Conservation (phyloP, 169 alveolate species). For the Plasmodium falciparum region DNA sequence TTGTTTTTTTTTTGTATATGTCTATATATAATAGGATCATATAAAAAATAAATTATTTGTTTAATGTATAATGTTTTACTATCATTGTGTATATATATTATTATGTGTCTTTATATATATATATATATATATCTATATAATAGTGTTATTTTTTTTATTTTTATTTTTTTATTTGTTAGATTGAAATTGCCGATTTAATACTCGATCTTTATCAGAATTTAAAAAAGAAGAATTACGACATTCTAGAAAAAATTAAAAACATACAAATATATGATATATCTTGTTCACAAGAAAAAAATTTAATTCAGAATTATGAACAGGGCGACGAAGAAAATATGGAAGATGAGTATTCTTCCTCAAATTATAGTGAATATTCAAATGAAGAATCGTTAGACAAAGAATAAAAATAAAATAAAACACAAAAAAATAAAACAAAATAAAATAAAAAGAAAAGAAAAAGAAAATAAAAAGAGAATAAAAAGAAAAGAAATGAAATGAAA, state of each 20-base stretch:
- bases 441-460: too few species aligned
- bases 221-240: slow-evolving; percentile 52
- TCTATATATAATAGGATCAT: background rate
- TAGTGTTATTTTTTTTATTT: background rate
- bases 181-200: slow-evolving; percentile 70
- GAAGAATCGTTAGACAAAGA: background rate
- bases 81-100: background rate
- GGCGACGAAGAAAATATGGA: slow-evolving; percentile 15
- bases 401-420: background rate
- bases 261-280: slow-evolving; percentile 33
- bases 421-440: too few species aligned
- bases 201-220: slow-evolving; percentile 41
- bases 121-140: background rate
- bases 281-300: slow-evolving; percentile 32
- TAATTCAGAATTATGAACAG: slow-evolving; percentile 14
- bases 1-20: background rate
- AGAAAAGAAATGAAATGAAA: too few species aligned
- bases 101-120: background rate
- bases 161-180: slow-evolving; percentile 9
- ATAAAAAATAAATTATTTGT: too few species aligned
- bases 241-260: slow-evolving; percentile 40
- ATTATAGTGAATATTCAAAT: slow-evolving; percentile 12
- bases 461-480: too few species aligned
- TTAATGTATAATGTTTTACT: too few species aligned
- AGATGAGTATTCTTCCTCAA: slow-evolving; percentile 19